Base-by-base conservation (phyloP, 2,329 filamentous ascomycete species). In the Cordyceps farinosa region DNA sequence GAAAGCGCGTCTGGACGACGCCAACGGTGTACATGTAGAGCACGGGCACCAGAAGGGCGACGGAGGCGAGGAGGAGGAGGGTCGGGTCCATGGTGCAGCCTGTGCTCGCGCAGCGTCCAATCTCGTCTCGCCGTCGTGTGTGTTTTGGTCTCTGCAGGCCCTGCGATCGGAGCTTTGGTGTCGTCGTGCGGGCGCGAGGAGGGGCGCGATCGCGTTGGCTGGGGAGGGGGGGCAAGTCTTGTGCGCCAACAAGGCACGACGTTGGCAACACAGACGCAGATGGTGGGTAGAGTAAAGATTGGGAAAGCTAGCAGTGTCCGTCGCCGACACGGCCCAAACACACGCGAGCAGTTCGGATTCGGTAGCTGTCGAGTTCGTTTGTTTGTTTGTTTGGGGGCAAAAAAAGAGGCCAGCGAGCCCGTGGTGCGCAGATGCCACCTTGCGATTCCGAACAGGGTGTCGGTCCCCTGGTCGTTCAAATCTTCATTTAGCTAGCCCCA, bases 1-100 rank as follows among this genome's bases (percentile, higher is more conserved):
- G 90, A 69, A 91, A 85, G 38, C 82, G 77, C 32, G 77, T 70
- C 65, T 79, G 76, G 48, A 80, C 75, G n/a, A 79, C 71, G 48
- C 76, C 75, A 32, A 77, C 78, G 3, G 80, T 80, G 74, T 82
- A 83, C 66, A 80, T 78, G 77, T 86, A 86, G 54, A 86, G 72
- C 61, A 79, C 72, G 3, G 83, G 82, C 55, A 83, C 68, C 67
- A 80, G 70, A 64, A 78, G 72, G 44, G 79, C 68, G 65, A 76
- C 66, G 65, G 74, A 47, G 40, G 56, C 71, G 55, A 75, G 67
- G 15, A 71, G 48, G 54, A 70, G 60, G 54, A 68, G 47, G 66
- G 70, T 61, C 61, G 48, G 38, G 11, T 56, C 62, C 59, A 67
- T 64, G 13, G n/a, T 64, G 47, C 6, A 15, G 15, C 27, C 11